These are phyloP conservation scores for Talaromyces marneffei DNA, from an alignment of 2,329 filamentous ascomycete species.

Conservation along the genomic window DNA sequence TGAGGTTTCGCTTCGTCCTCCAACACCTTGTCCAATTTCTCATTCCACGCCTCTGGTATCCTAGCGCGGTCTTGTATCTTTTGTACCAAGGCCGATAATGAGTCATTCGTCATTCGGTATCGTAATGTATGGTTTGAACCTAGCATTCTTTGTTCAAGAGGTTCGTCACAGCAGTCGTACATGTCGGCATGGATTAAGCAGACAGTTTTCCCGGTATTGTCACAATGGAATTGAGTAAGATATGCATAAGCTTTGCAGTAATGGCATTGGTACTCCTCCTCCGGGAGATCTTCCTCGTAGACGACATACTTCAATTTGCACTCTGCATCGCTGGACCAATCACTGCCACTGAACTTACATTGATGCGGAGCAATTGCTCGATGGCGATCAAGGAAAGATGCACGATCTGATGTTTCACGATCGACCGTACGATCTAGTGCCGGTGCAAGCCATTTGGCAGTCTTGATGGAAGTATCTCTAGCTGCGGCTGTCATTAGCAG, in stretches of 20 bases:
- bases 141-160: constrained; percentile 60
- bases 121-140: constrained; percentile 67
- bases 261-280: constrained; percentile 87
- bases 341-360: constrained; percentile 48
- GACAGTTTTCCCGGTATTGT: constrained; percentile 70
- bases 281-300: constrained; percentile 68
- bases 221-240: constrained; percentile 82
- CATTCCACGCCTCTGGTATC: constrained; percentile 80
- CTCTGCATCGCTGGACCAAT: constrained; percentile 37
- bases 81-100: constrained; percentile 59
- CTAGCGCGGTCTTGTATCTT: constrained; percentile 82
- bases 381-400: constrained; percentile 63
- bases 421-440: constrained; percentile 73
- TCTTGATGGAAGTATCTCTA: constrained; percentile 74
- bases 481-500: constrained; percentile 84
- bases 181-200: constrained; percentile 77
- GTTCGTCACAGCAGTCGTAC: constrained; percentile 70
- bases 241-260: constrained; percentile 92
- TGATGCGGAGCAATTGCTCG: constrained; percentile 49
- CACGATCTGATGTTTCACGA: constrained; percentile 64
- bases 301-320: constrained; percentile 60
- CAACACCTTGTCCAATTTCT: constrained; percentile 79
- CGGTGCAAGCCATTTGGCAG: constrained; percentile 89
- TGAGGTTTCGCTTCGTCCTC: constrained; percentile 79
- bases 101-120: constrained; percentile 70